These are phyloP conservation scores for Apocynum venetum DNA, from an alignment of 257 asterid species.

Conservation along the genomic window DNA sequence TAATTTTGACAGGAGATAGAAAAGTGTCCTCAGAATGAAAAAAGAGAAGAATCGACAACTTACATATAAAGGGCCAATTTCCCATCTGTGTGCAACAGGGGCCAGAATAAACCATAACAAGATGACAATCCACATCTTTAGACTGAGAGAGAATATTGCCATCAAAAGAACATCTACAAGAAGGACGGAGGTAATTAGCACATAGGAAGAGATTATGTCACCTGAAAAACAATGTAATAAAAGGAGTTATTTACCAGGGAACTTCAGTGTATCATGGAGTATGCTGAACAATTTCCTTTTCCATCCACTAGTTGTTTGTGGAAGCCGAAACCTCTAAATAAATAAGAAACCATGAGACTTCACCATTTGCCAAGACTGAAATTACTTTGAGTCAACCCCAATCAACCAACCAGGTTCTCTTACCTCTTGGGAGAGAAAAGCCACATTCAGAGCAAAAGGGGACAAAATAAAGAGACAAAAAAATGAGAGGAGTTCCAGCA, in stretches of 20 bases:
- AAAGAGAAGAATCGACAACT: constrained; percentile 31
- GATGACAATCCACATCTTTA: constrained; percentile 66
- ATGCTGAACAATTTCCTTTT: constrained; percentile 60
- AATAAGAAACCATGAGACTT: constrained; percentile 22
- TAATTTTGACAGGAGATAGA: not conserved
- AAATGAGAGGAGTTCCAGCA: not conserved
- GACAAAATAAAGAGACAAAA: not conserved
- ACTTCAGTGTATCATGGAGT: constrained; percentile 61
- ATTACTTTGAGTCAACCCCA: not conserved
- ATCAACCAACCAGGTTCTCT: not conserved
- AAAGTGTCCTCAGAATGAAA: constrained; percentile 6
- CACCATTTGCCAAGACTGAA: not conserved
- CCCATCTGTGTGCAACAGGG: constrained; percentile 65
- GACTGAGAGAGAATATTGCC: constrained; percentile 67
- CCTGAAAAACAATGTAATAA: constrained; percentile 14
- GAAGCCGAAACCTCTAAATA: constrained; percentile 61
- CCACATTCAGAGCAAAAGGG: not conserved
- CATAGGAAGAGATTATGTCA: constrained; percentile 2
- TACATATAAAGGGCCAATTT: constrained; percentile 78
- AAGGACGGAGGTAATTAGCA: constrained; percentile 27
- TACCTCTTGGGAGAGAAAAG: not conserved
- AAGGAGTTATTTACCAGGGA: constrained; percentile 60
- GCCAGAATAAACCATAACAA: constrained; percentile 74
- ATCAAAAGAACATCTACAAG: constrained; percentile 71
- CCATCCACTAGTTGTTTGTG: constrained; percentile 75